phyloP scores from a whole-genome alignment of 345 rosid species.

The Isatis tinctoria region DNA sequence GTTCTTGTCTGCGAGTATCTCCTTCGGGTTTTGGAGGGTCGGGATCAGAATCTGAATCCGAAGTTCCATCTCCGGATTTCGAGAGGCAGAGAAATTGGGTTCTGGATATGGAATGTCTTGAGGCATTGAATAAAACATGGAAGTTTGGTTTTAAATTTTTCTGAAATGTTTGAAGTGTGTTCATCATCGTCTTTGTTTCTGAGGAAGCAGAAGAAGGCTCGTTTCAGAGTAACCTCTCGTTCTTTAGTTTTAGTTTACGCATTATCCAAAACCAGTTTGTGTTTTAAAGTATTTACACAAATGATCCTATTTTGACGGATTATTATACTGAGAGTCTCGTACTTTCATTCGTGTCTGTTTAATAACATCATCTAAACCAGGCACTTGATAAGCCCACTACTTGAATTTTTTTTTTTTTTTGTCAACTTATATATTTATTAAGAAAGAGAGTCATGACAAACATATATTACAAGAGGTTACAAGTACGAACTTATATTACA shows the following conservation, averaged over 20 bases:
- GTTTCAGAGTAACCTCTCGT: constrained; percentile 31
- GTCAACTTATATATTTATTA: no score
- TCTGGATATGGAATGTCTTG: constrained; percentile 14
- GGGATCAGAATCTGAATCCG: constrained; percentile 33
- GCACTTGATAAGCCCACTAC: no score
- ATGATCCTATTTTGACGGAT: neutral
- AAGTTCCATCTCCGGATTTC: constrained; percentile 17
- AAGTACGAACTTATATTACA: no score
- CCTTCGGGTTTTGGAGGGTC: constrained; percentile 51
- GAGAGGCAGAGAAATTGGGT: constrained; percentile 24
- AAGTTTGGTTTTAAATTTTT: constrained; percentile 27
- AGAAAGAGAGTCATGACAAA: no score
- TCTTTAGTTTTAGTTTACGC: constrained; percentile 21
- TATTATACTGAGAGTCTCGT: neutral
- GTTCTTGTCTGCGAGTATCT: constrained; percentile 67
- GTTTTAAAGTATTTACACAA: constrained; percentile 4
- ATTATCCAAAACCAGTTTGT: constrained; percentile 33
- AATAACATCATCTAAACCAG: no score
- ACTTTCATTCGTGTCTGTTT: neutral
- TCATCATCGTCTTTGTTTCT: constrained; percentile 23
- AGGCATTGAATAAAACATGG: constrained; percentile 16
- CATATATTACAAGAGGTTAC: no score
- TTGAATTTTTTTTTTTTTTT: no score
- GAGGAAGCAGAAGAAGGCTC: constrained; percentile 16
- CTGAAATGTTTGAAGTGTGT: constrained; percentile 30